Base-by-base conservation (phyloP, 148 eudicot species). In the Arbutus unedo region DNA sequence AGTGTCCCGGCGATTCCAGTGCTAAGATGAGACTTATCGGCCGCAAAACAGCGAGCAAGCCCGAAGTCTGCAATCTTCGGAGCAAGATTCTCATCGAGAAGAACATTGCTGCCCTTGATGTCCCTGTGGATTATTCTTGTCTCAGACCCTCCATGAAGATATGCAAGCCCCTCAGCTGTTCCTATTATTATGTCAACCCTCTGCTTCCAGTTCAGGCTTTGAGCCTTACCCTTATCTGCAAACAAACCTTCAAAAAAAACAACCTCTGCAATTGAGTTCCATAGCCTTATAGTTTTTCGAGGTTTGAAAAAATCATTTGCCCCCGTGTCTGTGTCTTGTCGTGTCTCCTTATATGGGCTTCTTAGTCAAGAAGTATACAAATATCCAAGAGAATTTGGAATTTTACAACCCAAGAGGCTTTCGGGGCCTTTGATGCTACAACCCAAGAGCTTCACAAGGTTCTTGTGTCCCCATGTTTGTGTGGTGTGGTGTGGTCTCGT, bases 21-120 rank as follows among this genome's bases (percentile, higher is more conserved):
- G 88, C 90, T 89, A 8, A 89, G 91, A 48, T 87, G 94, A 62
- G 89, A 88, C 86, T 90, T 87, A 79, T 95, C 93, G 14, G 83
- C 85, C 44, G 87, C 93, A 85, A 93, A 93, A 44, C 85, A 81
- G 79, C 96, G 89, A 41, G 91, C 96, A 74, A 91, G 90, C 10
- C 97, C 97, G 75, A 95, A 95, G 87, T 95, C 98, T 5, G 96
- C 91, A 82, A 95, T 92, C 87, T 93, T 93, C 9, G 97, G 85
- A 43, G 78, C 80, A 79, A 90, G 84, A 67, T 90, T 89, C 67
- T 85, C 88, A 71, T 91, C 98, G 15, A 95, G 92, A 47, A 95
- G 89, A 57, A 95, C 85, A 82, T 95, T 95, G 85, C 95, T 90
- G 72, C 91, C 82, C 86, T 95, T 95, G 8, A 95, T 90, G 82